phyloP scores from a whole-genome alignment of 768 basidiomycete species.

The Macrolepiota fuliginosa region DNA sequence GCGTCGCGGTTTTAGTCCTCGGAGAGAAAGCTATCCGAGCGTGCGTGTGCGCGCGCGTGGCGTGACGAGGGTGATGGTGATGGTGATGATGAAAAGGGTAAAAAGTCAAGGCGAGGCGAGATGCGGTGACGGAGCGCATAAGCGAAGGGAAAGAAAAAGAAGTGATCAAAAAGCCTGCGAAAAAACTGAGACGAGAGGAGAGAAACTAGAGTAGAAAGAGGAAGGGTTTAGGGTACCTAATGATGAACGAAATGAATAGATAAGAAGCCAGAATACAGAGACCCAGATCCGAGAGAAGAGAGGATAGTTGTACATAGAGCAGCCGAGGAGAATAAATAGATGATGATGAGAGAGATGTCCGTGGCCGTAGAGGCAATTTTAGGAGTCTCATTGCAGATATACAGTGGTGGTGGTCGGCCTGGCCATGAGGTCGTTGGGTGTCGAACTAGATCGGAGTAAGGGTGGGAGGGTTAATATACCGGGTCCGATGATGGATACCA shows the following conservation, averaged over 20 bases:
- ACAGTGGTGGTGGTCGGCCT: neutral
- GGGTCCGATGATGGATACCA: slow-evolving; percentile 6
- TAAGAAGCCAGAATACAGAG: slow-evolving; percentile 17
- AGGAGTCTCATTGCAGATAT: neutral
- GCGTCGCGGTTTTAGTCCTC: neutral
- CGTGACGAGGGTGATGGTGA: neutral
- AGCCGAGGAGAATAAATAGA: slow-evolving; percentile 18
- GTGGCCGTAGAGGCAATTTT: neutral
- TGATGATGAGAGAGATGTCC: slow-evolving; percentile 5
- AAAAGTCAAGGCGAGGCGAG: neutral
- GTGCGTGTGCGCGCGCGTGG: neutral
- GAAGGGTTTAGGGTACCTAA: neutral
- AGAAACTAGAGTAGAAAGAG: slow-evolving; percentile 15
- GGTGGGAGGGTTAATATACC: neutral
- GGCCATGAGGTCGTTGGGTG: slow-evolving; percentile 5
- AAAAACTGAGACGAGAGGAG: slow-evolving; percentile 14
- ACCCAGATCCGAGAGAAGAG: slow-evolving; percentile 8
- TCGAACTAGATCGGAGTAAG: neutral
- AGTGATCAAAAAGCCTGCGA: slow-evolving; percentile 15
- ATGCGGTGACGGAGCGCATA: neutral
- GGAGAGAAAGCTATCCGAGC: neutral
- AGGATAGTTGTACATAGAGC: slow-evolving; percentile 15
- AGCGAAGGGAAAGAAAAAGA: neutral
- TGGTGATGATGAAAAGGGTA: neutral
- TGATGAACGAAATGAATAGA: slow-evolving; percentile 14